A percentile compares a stretch with the other conserved stretches of the same genome.
Conservation (phyloP, 345 rosid species). For the Ceriops zippeliana region DNA sequence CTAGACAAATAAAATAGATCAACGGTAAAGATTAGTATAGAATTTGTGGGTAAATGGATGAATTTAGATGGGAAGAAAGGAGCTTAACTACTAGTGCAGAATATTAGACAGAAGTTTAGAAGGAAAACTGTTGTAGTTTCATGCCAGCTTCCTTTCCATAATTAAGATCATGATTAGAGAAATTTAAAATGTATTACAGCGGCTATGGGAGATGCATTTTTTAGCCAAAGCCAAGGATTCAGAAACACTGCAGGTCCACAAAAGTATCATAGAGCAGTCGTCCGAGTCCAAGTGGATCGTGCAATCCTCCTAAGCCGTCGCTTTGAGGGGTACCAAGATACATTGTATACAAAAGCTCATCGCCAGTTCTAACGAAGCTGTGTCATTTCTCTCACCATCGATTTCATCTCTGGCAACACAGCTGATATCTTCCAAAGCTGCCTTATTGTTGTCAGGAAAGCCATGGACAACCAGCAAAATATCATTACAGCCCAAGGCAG, state of each 20-base stretch:
- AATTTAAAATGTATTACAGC: neutral
- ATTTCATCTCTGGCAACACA: slow-evolving; percentile 86
- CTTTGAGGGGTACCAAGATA: slow-evolving; percentile 70
- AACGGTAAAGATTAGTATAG: too few species aligned
- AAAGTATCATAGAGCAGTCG: slow-evolving; percentile 63
- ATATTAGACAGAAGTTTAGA: too few species aligned
- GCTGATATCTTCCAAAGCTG: slow-evolving; percentile 75
- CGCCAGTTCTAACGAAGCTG: slow-evolving; percentile 74
- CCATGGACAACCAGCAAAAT: slow-evolving; percentile 46
- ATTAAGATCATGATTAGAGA: too few species aligned
- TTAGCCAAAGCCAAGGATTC: slow-evolving; percentile 66
- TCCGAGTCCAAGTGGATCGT: slow-evolving; percentile 59
- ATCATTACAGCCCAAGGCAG: slow-evolving; percentile 66
- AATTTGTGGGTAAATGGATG: too few species aligned
- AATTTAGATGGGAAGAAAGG: too few species aligned
- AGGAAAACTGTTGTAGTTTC: too few species aligned
- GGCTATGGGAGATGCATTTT: slow-evolving; percentile 18
- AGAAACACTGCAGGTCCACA: slow-evolving; percentile 77
- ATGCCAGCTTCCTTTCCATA: too few species aligned
- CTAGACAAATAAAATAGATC: too few species aligned
- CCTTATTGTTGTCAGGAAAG: slow-evolving; percentile 49
- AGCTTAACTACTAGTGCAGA: too few species aligned
- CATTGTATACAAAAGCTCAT: slow-evolving; percentile 66
- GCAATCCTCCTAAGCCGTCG: slow-evolving; percentile 65
- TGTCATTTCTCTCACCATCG: slow-evolving; percentile 59